These are phyloP conservation scores for Amaranthus tricolor DNA, from an alignment of 179 eudicot genomes.

Conservation along the genomic window DNA sequence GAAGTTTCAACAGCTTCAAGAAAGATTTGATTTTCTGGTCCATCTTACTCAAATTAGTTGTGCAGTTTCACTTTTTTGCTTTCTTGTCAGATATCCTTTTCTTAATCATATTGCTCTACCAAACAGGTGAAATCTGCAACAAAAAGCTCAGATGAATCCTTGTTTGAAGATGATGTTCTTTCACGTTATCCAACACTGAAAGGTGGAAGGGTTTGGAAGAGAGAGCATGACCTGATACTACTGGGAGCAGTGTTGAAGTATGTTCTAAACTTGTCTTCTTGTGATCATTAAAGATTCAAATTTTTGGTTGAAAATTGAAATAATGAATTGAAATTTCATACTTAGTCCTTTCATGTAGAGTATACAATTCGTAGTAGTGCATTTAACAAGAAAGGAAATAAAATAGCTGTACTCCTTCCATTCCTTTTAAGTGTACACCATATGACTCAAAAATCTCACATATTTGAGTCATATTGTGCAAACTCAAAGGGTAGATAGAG, in stretches of 20 bases:
- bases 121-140: conserved; percentile 52
- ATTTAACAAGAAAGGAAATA: too few species aligned
- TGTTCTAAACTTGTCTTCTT: conserved; percentile 19
- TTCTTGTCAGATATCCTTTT: conserved; percentile 5
- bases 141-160: conserved; percentile 44
- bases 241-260: conserved; percentile 86
- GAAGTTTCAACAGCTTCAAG: neutral
- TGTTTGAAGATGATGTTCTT: conserved; percentile 64
- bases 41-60: neutral
- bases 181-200: conserved; percentile 65
- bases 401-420: too few species aligned
- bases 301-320: neutral
- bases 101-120: neutral
- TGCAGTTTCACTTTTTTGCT: neutral
- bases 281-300: neutral
- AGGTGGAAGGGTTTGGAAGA: conserved; percentile 83
- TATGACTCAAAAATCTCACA: too few species aligned
- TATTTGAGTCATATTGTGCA: too few species aligned
- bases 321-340: neutral
- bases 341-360: neutral
- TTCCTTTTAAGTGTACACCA: too few species aligned
- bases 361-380: neutral
- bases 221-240: conserved; percentile 65
- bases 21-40: neutral
- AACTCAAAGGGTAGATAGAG: too few species aligned